Evolutionary conservation across 768 basidiomycete genomes (phyloP), one percentile per base, ranked within the genome.

Genomic region (Mycena venus): DNA sequence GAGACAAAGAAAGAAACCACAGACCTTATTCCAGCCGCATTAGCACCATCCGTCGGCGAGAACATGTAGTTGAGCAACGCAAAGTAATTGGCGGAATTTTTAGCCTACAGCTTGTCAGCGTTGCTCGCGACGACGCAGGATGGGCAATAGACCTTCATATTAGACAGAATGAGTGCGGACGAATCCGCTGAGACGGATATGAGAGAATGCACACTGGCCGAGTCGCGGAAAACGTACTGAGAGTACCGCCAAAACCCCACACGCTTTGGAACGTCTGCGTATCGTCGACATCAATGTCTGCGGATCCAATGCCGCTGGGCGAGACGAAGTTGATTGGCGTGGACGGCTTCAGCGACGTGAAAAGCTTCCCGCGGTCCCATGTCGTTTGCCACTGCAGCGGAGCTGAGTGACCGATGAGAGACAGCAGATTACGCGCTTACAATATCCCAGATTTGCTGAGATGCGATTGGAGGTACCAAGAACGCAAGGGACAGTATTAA

Each of bases 1-100:
- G 1, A 23, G 3, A 29, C 17, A n/a, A 19, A 61, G 0, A 5
- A 68, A n/a, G n/a, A 29, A 47, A 14, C 11, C 61, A 94, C 84
- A 76, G 91, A 92, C 60, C 90, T 91, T 60, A 95, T 82, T 1
- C 93, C 94, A 31, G 94, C 93, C 8, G 89, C 86, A 68, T 90
- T 85, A 14, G 88, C 87, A 0, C 87, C 91, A 79, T 95, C 90
- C 1, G 89, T 88, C 19, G 91, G 88, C 65, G 89, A 84, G 78
- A 94, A 95, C 76, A 93, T 87, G 73, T 90, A 86, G 38, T 87
- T 84, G 44, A 95, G 79, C 8, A 95, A 78, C 12, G 84, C 82
- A 86, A 88, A 90, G 78, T 95, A 95, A 78, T 87, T 91, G 21
- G 76, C 84, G 0, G 88, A 80, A 77, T 93, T 90, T 79, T 79